A percentile compares a stretch with the other conserved stretches of the same genome.
phyloP scores from a whole-genome alignment of 169 alveolate species.

The Eimeria praecox region DNA sequence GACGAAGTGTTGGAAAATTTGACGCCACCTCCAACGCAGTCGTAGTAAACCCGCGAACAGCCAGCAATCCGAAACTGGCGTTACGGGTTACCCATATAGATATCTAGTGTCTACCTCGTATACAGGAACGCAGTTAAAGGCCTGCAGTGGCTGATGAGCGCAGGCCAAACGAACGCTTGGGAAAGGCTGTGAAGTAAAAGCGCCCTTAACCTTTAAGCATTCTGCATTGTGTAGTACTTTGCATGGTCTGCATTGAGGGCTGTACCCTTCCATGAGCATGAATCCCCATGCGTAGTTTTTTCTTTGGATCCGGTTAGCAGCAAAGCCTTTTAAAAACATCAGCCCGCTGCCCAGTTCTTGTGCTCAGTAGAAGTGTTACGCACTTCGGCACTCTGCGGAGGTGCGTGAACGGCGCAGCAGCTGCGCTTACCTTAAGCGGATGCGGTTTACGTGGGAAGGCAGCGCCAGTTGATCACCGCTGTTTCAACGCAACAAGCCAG shows the following conservation, averaged over 20 bases:
- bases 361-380: not conserved
- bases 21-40: conserved; percentile 62
- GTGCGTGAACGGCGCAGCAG: not conserved
- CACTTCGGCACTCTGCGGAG: not conserved
- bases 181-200: not conserved
- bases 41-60: conserved; percentile 22
- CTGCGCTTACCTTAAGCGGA: not conserved
- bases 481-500: not conserved
- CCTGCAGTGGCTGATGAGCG: conserved; percentile 16
- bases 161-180: conserved; percentile 9
- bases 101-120: not conserved
- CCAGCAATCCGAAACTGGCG: not conserved
- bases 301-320: not conserved
- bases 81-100: not conserved
- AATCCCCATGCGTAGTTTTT: not conserved
- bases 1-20: conserved; percentile 76
- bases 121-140: conserved; percentile 15
- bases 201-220: not conserved
- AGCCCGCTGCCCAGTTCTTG: not conserved
- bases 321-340: not conserved
- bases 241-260: not conserved
- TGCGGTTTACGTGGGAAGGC: not conserved
- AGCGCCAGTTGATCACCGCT: not conserved
- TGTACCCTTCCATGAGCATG: not conserved
- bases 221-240: not conserved